These are phyloP conservation scores for Euphrasia arctica DNA, from an alignment of 305 asterid species.

Conservation along the genomic window DNA sequence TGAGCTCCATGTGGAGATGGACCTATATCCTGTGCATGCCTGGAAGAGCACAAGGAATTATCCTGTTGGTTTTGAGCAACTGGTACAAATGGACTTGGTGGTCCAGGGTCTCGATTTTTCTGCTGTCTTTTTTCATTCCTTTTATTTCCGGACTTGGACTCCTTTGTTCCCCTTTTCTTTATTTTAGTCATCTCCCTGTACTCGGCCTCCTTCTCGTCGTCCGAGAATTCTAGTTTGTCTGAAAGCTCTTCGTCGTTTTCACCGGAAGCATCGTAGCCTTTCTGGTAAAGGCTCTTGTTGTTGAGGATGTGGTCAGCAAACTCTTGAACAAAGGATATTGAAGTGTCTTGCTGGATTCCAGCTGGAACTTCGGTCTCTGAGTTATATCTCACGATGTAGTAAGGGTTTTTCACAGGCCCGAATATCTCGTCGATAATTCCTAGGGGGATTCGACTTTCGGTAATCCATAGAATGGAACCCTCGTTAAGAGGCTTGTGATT, in stretches of 20 bases:
- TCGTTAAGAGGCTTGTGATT: constrained; percentile 79
- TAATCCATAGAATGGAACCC: constrained; percentile 88
- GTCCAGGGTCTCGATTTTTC: constrained; percentile 30
- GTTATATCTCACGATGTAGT: constrained; percentile 78
- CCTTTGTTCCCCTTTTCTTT: constrained; percentile 66
- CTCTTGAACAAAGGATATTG: constrained; percentile 65
- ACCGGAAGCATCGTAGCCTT: constrained; percentile 92
- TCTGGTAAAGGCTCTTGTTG: constrained; percentile 65
- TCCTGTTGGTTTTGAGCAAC: no score
- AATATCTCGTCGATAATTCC: constrained; percentile 87
- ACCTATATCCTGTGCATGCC: constrained; percentile 27
- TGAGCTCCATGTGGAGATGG: not conserved
- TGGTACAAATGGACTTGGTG: constrained; percentile 22
- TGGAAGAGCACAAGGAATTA: constrained; percentile 19
- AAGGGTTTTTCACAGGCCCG: constrained; percentile 94
- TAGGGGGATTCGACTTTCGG: constrained; percentile 62
- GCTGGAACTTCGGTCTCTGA: constrained; percentile 71
- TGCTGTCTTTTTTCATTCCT: constrained; percentile 45
- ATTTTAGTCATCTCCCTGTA: constrained; percentile 54
- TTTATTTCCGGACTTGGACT: constrained; percentile 45
- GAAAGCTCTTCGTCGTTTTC: constrained; percentile 75
- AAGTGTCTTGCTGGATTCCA: constrained; percentile 60
- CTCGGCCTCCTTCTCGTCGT: constrained; percentile 92
- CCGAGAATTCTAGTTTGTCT: constrained; percentile 74
- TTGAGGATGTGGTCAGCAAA: constrained; percentile 63